Conservation (phyloP, 2,329 filamentous ascomycete species). For the Arachnomyces sp. region DNA sequence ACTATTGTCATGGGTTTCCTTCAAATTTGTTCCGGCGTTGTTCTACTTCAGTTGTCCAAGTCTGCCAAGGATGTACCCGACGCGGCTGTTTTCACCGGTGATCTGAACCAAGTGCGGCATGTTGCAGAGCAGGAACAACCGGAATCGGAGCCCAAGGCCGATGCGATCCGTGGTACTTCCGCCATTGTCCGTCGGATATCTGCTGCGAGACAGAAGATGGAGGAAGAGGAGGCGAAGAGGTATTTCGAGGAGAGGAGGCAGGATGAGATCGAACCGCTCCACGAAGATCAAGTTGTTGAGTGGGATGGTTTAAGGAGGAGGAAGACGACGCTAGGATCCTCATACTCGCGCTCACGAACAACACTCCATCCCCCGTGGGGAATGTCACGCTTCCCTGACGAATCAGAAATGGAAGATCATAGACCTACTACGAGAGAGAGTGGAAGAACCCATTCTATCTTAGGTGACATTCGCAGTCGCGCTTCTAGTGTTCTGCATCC, state of each 20-base stretch:
- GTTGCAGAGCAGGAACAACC: slow-evolving; percentile 92
- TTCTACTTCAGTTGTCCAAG: slow-evolving; percentile 91
- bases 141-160: slow-evolving; percentile 93
- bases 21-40: slow-evolving; percentile 85
- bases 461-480: slow-evolving; percentile 32
- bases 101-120: slow-evolving; percentile 89
- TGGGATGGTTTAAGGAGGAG: slow-evolving; percentile 86
- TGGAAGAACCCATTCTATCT: slow-evolving; percentile 23
- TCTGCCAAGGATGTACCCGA: slow-evolving; percentile 97
- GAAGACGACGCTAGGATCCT: slow-evolving; percentile 47
- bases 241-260: slow-evolving; percentile 69
- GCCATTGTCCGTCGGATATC: slow-evolving; percentile 83
- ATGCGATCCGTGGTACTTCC: slow-evolving; percentile 85
- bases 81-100: slow-evolving; percentile 80
- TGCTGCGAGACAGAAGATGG: slow-evolving; percentile 64
- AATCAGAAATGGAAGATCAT: slow-evolving; percentile 47
- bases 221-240: slow-evolving; percentile 69
- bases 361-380: slow-evolving; percentile 69
- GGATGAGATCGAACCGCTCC: slow-evolving; percentile 65
- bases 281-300: slow-evolving; percentile 73
- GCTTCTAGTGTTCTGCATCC: slow-evolving; percentile 30
- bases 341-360: slow-evolving; percentile 32
- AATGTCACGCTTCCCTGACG: slow-evolving; percentile 74
- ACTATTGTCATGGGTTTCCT: slow-evolving; percentile 92
- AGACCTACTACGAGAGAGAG: slow-evolving; percentile 23